phyloP scores from a whole-genome alignment of 768 basidiomycete genomes.

The Pleurotus platypus region DNA sequence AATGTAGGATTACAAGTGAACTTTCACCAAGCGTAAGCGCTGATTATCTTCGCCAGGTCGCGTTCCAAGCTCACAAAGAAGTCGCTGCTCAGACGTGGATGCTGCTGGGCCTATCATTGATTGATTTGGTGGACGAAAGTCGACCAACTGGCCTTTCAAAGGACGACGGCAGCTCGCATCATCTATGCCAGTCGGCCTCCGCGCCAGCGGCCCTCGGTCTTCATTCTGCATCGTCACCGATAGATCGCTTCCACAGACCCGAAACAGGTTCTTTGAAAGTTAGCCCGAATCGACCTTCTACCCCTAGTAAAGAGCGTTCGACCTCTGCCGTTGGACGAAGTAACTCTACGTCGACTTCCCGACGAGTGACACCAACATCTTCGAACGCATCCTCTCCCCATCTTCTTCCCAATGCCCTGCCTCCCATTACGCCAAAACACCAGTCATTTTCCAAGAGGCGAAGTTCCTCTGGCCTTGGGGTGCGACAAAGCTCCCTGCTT shows the following conservation, averaged over 20 bases:
- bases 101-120: conserved; percentile 55
- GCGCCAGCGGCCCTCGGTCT: conserved; percentile 36
- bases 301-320: conserved; percentile 10
- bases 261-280: not conserved
- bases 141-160: conserved; percentile 21
- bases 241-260: conserved; percentile 7
- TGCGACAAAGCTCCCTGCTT: conserved; percentile 34
- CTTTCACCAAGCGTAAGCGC: not conserved
- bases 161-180: conserved; percentile 9
- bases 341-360: conserved; percentile 36
- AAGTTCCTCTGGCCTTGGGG: conserved; percentile 29
- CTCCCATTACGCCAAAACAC: conserved; percentile 39
- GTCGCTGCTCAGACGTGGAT: conserved; percentile 66
- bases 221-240: conserved; percentile 21
- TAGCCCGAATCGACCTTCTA: conserved; percentile 5
- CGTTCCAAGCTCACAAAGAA: conserved; percentile 52
- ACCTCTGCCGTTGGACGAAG: conserved; percentile 21
- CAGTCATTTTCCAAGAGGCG: conserved; percentile 36
- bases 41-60: conserved; percentile 35
- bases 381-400: conserved; percentile 58
- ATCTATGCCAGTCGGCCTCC: conserved; percentile 29
- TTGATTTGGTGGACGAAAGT: conserved; percentile 40
- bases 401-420: conserved; percentile 36
- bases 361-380: conserved; percentile 52
- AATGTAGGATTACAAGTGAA: conserved; percentile 25